Base-by-base conservation (phyloP, 1,284 basidiomycete species). In the Fomitopsis betulina region DNA sequence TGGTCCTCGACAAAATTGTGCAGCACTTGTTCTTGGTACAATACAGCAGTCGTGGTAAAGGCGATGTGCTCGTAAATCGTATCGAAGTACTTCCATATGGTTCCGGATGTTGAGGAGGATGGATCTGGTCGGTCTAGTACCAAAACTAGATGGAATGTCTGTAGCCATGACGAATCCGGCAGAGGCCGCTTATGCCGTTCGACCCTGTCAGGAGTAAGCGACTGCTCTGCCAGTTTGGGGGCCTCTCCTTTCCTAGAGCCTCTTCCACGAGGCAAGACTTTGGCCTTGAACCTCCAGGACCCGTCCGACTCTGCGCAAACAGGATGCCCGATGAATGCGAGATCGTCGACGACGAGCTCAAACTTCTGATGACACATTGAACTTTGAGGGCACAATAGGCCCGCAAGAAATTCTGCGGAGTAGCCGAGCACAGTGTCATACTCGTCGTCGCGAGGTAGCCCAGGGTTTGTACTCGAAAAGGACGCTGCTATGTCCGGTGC, bases 271-370 rank as follows among this genome's bases (percentile, higher is more conserved):
- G 79, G 76, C 35, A 72, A 71, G 43, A 72, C 60, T 61, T 81
- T 81, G 56, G 68, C 62, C 63, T 80, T 84, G 69, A 90, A 90
- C 35, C 75, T 75, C 91, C 91, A 93, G 6, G 72, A 75, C 0
- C 87, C 91, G 64, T 91, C 87, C n/a, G 79, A 67, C 35, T 89
- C 87, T 10, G 86, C 83, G 66, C 88, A 90, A 1, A 98, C 94
- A 0, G 96, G 96, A 72, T 98, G 96, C 0, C 96, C 96, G 40
- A 98, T 81, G 70, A 98, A 98, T 1, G 87, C 91, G n/a, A 98
- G 80, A 66, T 96, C 91, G 67, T 98, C 95, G 21, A 98, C 88
- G 47, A 91, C 74, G 30, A 99, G 82, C 71, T 97, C 95, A 69
- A 98, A 98, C 68, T 94, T 94, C 70, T 94, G 93, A 72, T 98